These are phyloP conservation scores for Taxillus chinensis DNA, from an alignment of 164 flowering plant genomes.

Conservation along the genomic window DNA sequence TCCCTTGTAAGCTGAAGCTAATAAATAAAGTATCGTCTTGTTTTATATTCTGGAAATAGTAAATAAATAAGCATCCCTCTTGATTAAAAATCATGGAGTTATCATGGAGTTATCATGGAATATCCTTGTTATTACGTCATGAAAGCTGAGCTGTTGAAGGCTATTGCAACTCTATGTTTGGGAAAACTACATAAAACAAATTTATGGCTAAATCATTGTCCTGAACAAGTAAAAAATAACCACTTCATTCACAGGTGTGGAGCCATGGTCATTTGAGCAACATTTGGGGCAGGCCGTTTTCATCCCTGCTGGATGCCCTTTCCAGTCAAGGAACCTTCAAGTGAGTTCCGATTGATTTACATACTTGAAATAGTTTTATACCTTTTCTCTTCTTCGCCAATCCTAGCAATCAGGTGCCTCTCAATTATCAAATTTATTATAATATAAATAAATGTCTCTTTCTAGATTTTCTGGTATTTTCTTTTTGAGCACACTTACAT, in stretches of 20 bases:
- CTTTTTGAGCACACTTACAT: too few relatives aligned
- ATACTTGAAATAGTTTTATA: not conserved
- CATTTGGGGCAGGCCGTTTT: conserved; percentile 76
- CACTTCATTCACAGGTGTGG: conserved; percentile 46
- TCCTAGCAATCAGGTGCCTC: not conserved
- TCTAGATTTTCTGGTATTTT: too few relatives aligned
- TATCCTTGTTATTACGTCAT: too few relatives aligned
- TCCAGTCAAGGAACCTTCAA: conserved; percentile 77
- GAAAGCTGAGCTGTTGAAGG: too few relatives aligned
- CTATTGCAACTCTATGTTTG: too few relatives aligned
- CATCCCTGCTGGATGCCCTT: conserved; percentile 92
- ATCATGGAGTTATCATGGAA: too few relatives aligned
- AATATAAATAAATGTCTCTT: not conserved
- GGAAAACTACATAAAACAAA: too few relatives aligned
- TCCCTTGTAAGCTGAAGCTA: too few relatives aligned
- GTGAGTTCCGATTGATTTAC: conserved; percentile 23
- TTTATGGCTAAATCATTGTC: not conserved
- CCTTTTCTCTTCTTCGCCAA: not conserved
- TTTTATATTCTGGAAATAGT: too few relatives aligned
- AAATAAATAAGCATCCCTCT: too few relatives aligned
- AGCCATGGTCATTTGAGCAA: conserved; percentile 93
- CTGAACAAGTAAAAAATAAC: not conserved
- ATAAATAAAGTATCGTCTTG: too few relatives aligned
- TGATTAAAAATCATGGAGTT: too few relatives aligned
- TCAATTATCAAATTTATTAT: not conserved